phyloP scores from a whole-genome alignment of 257 asterid species.

The Scutellaria baicalensis region DNA sequence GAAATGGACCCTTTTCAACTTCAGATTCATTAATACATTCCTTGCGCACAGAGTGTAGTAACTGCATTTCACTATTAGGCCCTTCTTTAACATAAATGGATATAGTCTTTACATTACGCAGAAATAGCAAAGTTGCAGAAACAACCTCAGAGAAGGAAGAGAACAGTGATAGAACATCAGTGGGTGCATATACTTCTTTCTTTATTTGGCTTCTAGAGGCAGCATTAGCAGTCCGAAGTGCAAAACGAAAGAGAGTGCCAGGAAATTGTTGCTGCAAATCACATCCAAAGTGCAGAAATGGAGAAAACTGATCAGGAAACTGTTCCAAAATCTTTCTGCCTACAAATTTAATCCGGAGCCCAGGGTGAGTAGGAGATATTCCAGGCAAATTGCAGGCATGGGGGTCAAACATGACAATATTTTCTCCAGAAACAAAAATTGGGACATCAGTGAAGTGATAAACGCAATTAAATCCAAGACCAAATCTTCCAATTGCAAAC shows the following conservation, averaged over 20 bases:
- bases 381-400: constrained; percentile 96
- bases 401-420: constrained; percentile 95
- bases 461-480: constrained; percentile 89
- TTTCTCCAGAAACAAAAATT: constrained; percentile 93
- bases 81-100: constrained; percentile 86
- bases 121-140: constrained; percentile 70
- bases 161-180: constrained; percentile 78
- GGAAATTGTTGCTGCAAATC: constrained; percentile 77
- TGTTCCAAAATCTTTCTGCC: constrained; percentile 82
- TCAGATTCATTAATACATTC: constrained; percentile 52
- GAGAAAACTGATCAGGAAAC: constrained; percentile 97
- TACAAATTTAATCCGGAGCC: constrained; percentile 75
- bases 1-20: constrained; percentile 49
- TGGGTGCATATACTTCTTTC: constrained; percentile 70
- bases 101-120: constrained; percentile 73
- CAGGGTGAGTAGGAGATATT: constrained; percentile 93
- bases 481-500: constrained; percentile 97
- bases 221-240: constrained; percentile 65
- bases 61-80: constrained; percentile 68
- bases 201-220: constrained; percentile 93
- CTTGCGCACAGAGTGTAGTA: constrained; percentile 73
- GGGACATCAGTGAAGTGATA: constrained; percentile 96
- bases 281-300: constrained; percentile 91
- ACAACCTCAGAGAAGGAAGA: constrained; percentile 81
- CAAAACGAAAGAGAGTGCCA: constrained; percentile 94